Base-by-base conservation (phyloP, 1,139 yeast genomes). In the Keqinozyma sinolaborantium region DNA sequence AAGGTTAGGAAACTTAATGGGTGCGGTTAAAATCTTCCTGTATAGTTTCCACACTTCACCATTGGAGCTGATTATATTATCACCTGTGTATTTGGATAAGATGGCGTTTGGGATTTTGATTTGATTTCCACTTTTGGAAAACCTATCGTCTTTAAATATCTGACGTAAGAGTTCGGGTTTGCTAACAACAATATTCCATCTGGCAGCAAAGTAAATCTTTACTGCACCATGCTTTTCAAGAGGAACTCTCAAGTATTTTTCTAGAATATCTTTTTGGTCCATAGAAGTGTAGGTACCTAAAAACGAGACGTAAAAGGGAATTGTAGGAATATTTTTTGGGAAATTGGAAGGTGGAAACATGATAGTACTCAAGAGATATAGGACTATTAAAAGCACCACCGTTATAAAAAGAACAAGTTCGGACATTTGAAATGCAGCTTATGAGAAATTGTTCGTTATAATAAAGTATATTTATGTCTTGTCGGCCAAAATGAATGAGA, bases 51-150 rank as follows among this genome's bases (percentile, higher is more conserved):
- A 78, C n/a, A 51, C 47, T 2, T 53, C 50, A 0, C 81, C 81
- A 46, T 76, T 80, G 1, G 83, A 73, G 43, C 83, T 76, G 18
- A 78, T 78, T 2, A 78, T 62, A 45, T 78, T 78, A 39, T 77
- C 83, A 0, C 84, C 84, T 0, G 83, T 75, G 41, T 78, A 78
- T 7, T 61, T 60, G 1, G 82, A 70, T 23, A 77, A 47, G 2
- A 77, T 73, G 5, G 82, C 67, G 34, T 72, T 60, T 0, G 83
- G 83, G 12, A 76, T 76, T 44, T 78, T 78, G 30, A 63, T 58
- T 23, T 77, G 81, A 36, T 78, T 78, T 0, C 84, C 84, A 45
- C 80, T 74, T 41, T 78, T 78, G 3, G 75, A 73, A 51, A 64
- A 78, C 1, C 63, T 51, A 15, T 64, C 59, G 33, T 76, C 61